Percentiles rank a stretch among this genome's conserved stretches.
Evolutionary conservation across 2,329 filamentous ascomycete genomes (phyloP).

Genomic region (Aspergillus amoenus): DNA sequence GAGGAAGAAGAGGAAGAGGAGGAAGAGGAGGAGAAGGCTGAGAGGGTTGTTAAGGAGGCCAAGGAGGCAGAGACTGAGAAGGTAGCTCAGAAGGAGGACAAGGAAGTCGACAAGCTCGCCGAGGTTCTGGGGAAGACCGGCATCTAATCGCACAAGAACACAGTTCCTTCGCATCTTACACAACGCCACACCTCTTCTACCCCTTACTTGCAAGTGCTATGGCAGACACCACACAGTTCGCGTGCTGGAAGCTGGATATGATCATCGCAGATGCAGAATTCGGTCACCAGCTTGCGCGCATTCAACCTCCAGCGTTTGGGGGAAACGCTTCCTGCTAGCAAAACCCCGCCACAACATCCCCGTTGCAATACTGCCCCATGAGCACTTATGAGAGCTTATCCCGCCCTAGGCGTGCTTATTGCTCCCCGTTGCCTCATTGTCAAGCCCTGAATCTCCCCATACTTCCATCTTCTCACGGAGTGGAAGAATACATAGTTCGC

Average conservation of each 20-base stretch:
- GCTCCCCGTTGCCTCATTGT: not conserved
- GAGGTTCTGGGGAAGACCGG: constrained; percentile 71
- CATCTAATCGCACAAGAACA: constrained; percentile 20
- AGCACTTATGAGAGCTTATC: not conserved
- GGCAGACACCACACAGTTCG: not conserved
- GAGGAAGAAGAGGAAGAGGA: constrained; percentile 70
- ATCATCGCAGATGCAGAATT: not conserved
- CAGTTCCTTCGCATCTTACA: not conserved
- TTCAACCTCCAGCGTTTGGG: not conserved
- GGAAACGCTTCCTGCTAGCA: not conserved
- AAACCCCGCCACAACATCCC: not conserved
- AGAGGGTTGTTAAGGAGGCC: constrained; percentile 69
- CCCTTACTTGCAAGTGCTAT: not conserved
- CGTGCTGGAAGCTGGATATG: constrained; percentile 1
- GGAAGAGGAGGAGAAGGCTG: constrained; percentile 63
- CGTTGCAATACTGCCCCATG: not conserved
- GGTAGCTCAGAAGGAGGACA: constrained; percentile 70
- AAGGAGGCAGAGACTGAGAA: constrained; percentile 58
- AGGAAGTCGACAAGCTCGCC: constrained; percentile 78
- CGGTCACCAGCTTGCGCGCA: not conserved
- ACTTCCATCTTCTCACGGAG: not conserved
- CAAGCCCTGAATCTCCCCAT: not conserved
- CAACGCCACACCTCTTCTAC: not conserved
- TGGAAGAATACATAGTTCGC: not conserved
- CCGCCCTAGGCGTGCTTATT: not conserved